phyloP scores from a whole-genome alignment of 345 rosid species.

The Nephelium lappaceum region DNA sequence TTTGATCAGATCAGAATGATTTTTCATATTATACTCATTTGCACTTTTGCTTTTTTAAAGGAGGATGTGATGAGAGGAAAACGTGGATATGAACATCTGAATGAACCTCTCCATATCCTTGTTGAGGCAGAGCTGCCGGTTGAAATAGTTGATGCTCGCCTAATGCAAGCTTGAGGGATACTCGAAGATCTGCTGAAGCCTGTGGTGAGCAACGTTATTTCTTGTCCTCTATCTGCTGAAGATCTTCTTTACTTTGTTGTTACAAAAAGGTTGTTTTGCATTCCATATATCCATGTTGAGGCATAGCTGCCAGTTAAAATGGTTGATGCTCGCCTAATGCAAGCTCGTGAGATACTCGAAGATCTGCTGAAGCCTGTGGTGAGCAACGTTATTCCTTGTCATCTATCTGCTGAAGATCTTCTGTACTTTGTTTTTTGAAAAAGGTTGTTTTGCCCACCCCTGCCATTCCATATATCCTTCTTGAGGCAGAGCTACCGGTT shows the following conservation, averaged over 20 bases:
- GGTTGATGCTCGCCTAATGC: slow-evolving; percentile 78
- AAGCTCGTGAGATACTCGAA: slow-evolving; percentile 83
- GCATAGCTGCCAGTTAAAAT: slow-evolving; percentile 80
- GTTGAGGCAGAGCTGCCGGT: slow-evolving; percentile 94
- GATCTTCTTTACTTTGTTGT: too few species aligned
- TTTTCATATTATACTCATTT: neutral
- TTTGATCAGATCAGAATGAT: neutral
- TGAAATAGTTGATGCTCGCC: slow-evolving; percentile 85
- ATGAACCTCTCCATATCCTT: slow-evolving; percentile 92
- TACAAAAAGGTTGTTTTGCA: too few species aligned
- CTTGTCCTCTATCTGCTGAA: neutral
- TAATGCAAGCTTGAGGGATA: slow-evolving; percentile 91
- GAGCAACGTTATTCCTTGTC: slow-evolving; percentile 12
- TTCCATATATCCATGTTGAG: neutral
- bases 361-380: slow-evolving; percentile 88
- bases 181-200: slow-evolving; percentile 94
- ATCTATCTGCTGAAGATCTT: too few species aligned
- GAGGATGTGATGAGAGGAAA: slow-evolving; percentile 98
- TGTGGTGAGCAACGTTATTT: slow-evolving; percentile 49
- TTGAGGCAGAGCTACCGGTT: slow-evolving; percentile 63
- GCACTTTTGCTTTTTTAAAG: slow-evolving; percentile 37
- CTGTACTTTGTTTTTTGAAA: too few species aligned
- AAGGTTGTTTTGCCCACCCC: too few species aligned
- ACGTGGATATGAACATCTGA: slow-evolving; percentile 93
- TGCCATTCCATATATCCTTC: too few species aligned